Conservation (phyloP, 1,284 basidiomycete species). For the Tilletiaria anomala region DNA sequence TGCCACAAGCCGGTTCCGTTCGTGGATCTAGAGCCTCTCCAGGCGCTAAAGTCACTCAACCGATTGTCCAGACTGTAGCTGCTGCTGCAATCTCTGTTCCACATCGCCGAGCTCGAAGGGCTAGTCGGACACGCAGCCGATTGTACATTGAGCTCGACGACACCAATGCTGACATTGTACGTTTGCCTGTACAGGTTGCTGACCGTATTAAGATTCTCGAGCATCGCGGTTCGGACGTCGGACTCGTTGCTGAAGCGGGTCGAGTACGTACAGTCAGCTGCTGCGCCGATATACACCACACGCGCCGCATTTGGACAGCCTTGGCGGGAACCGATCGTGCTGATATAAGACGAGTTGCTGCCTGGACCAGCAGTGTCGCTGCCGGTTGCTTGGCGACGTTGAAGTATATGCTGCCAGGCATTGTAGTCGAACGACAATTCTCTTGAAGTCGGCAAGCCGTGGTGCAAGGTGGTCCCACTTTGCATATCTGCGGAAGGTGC, state of each 20-base stretch:
- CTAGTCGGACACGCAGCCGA: constrained; percentile 38
- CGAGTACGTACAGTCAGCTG: constrained; percentile 67
- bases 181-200: constrained; percentile 58
- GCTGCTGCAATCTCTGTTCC: constrained; percentile 25
- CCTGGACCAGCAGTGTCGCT: constrained; percentile 5
- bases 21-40: constrained; percentile 63
- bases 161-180: constrained; percentile 73
- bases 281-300: constrained; percentile 71
- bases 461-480: constrained; percentile 11
- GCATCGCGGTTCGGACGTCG: constrained; percentile 55
- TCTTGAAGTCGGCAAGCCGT: too few species aligned
- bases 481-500: too few species aligned
- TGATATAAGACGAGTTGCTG: constrained; percentile 5
- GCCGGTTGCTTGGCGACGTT: constrained; percentile 16
- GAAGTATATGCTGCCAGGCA: constrained; percentile 7
- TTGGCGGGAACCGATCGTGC: constrained; percentile 43
- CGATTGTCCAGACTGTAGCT: constrained; percentile 49
- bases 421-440: too few species aligned
- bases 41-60: constrained; percentile 64
- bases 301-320: constrained; percentile 64
- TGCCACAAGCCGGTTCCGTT: constrained; percentile 70
- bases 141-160: constrained; percentile 62
- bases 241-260: constrained; percentile 11
- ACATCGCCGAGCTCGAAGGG: constrained; percentile 41
- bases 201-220: constrained; percentile 60